Conservation (phyloP, 164 flowering plant genomes). For the Saururus chinensis region DNA sequence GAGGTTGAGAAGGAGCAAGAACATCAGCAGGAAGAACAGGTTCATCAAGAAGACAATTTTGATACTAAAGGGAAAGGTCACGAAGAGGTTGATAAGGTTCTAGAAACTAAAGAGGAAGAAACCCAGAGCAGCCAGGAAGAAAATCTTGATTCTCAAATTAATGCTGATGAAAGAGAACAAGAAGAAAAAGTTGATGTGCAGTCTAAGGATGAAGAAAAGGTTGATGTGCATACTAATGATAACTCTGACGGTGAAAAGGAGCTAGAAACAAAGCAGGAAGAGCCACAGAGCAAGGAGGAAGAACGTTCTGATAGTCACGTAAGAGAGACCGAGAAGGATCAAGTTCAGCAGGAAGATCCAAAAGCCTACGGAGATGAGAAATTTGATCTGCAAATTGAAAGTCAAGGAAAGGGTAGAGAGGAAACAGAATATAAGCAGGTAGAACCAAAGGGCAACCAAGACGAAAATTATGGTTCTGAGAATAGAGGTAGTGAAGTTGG, state of each 20-base stretch:
- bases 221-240: too few relatives aligned
- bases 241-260: neutral
- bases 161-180: neutral
- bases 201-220: neutral
- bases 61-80: neutral
- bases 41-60: neutral
- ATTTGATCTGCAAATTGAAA: neutral
- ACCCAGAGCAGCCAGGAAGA: neutral
- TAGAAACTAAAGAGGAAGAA: neutral
- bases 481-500: neutral
- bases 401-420: neutral
- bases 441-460: neutral
- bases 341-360: neutral
- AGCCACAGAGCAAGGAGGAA: neutral
- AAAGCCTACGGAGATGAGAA: neutral
- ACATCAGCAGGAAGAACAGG: slow-evolving; percentile 1
- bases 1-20: neutral
- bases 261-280: neutral
- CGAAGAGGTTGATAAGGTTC: neutral
- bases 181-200: neutral
- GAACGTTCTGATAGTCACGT: neutral
- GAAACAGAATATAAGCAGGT: neutral
- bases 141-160: neutral
- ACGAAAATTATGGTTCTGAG: neutral
- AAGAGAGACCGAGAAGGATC: neutral